Base-by-base conservation (phyloP, 148 eudicot species). In the Vaccinium myrtillus region DNA sequence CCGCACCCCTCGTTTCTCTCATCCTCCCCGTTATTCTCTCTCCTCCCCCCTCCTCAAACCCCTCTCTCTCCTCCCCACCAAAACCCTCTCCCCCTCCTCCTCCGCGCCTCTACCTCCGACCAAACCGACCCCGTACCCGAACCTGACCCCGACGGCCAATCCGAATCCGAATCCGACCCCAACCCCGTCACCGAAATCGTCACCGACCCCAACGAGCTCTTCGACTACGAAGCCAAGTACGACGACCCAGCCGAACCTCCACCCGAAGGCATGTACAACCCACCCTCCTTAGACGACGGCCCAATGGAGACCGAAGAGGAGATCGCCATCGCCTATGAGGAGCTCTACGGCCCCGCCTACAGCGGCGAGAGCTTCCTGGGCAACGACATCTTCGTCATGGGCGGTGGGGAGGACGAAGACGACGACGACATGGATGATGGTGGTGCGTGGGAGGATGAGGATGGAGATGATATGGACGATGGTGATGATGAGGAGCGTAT, bases 321-420 rank as follows among this genome's bases (percentile, higher is more conserved):
- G 1, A 87, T 93, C 3, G 95, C 94, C 1, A 25, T 71, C n/a
- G 98, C 97, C 1, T 96, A 90, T 51, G 99, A 96, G 84, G 97
- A 94, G 87, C 87, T 96, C 8, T 96, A 96, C 85, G 99, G 97
- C 0, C 92, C 97, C 0, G 99, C 91, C 1, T 96, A 91, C 43
- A 96, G 99, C 63, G 98, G 98, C 0, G 94, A 91, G 78, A 85
- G 83, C 48, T 75, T 83, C 11, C 78, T 93, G 59, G 99, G 98
- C 5, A 92, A 90, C 11, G 97, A 96, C 70, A 87, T 96, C 0
- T 90, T 79, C 84, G 94, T 83, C 6, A 94, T 94, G 98, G 95
- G 94, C 74, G 77, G 94, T 1, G 92, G 92, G 88, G 85, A 90
- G 46, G 46, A 43, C 46, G 46, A 43, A 0, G 46, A 43, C 46